phyloP scores from a whole-genome alignment of 441 rosid species.

The Lepidium campestre region DNA sequence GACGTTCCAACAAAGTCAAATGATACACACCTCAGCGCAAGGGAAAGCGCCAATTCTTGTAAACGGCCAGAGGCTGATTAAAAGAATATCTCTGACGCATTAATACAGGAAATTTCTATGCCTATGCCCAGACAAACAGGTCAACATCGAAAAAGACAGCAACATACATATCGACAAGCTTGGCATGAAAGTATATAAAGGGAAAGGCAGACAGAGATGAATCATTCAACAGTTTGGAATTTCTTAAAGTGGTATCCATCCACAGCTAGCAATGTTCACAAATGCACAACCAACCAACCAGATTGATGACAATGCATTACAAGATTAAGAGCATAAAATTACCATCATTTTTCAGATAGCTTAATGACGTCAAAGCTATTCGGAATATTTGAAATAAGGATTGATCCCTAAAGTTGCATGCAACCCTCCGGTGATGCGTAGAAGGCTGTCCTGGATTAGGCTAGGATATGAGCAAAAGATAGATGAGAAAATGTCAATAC shows the following conservation, averaged over 20 bases:
- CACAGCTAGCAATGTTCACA: too few species aligned
- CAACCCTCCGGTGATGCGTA: constrained; percentile 87
- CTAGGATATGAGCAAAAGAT: constrained; percentile 41
- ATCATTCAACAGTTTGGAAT: not conserved
- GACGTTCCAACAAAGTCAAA: constrained; percentile 98
- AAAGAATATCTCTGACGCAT: constrained; percentile 11
- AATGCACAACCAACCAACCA: too few species aligned
- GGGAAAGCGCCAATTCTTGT: constrained; percentile 95
- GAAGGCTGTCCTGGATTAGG: constrained; percentile 79
- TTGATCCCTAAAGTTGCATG: constrained; percentile 92
- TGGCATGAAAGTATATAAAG: not conserved
- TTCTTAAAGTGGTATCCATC: too few species aligned
- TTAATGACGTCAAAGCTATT: constrained; percentile 83
- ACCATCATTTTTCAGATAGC: constrained; percentile 94
- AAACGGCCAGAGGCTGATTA: constrained; percentile 61
- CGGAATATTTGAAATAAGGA: constrained; percentile 91
- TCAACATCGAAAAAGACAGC: constrained; percentile 2
- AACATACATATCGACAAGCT: not conserved
- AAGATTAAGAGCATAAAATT: constrained; percentile 21
- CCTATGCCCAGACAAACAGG: constrained; percentile 7
- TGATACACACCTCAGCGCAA: constrained; percentile 88
- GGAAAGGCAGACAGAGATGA: constrained; percentile 2
- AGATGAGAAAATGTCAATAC: constrained; percentile 24
- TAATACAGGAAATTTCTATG: not conserved
- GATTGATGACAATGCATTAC: not conserved